Evolutionary conservation across 2,329 filamentous ascomycete species (phyloP), one percentile per base, ranked within the genome.

Genomic region (Colletotrichum lindemuthianum): DNA sequence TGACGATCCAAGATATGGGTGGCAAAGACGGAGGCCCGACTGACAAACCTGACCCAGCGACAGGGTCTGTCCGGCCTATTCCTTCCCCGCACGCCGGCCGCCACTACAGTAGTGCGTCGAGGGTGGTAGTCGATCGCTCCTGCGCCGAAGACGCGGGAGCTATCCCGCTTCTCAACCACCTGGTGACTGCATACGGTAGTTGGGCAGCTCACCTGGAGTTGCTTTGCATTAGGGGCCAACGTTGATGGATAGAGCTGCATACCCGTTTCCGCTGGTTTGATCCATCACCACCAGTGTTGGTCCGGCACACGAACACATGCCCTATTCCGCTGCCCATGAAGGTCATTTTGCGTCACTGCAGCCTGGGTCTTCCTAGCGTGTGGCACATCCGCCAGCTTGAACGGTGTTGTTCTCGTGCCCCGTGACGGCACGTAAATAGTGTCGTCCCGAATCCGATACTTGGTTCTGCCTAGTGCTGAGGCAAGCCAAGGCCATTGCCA

Each of bases 401-500:
- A 60, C 33, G 39, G 41, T 33, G 51, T 16, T 48, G 58, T 61
- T 58, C 58, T 63, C 63, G 58, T 65, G 63, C 58, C 49, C 44
- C 24, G 44, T 64, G 43, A 60, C 56, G 49, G 43, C 52, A 57
- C 63, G 63, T 63, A 34, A 33, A 63, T 37, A 49, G 47, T 52
- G 44, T 51, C 34, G 24, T 24, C 4, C 24, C 24, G 50, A 56
- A 50, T 61, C 15, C 59, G 45, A 41, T 57, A 47, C 59, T 61
- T 44, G 63, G 48, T 63, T 65, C 13, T 57, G 39, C 41, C 41
- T 65, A 63, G 63, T 63, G 47, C 52, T 63, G 52, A 63, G 51
- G 47, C 47, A 48, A 57, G 51, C 51, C 51, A 65, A 65, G 47
- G 13, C 59, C 44, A 40, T 15, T 57, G 48, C 37, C 60, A 60